A percentile compares a stretch with the other conserved stretches of the same genome.
Evolutionary conservation across 2,329 filamentous ascomycete species (phyloP).

Genomic region (Niveomyces coronatus): DNA sequence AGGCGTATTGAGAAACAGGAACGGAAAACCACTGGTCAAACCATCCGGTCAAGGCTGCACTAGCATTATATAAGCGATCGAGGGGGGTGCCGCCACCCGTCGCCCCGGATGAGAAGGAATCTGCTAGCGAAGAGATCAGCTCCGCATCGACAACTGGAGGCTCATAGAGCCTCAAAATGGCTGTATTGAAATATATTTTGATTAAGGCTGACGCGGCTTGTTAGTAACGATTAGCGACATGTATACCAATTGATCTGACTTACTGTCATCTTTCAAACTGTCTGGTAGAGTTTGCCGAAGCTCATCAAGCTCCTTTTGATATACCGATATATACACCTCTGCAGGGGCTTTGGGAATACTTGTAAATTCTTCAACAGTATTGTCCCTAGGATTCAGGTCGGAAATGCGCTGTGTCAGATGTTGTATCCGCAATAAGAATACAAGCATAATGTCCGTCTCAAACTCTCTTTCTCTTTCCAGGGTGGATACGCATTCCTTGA

Average conservation of each 20-base stretch:
- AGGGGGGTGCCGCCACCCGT: constrained; percentile 31
- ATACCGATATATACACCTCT: constrained; percentile 35
- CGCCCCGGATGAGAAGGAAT: constrained; percentile 29
- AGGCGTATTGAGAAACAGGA: constrained; percentile 31
- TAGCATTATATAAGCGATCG: constrained; percentile 39
- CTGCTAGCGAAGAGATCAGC: constrained; percentile 31
- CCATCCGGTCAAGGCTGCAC: constrained; percentile 35
- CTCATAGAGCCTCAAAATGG: constrained; percentile 35
- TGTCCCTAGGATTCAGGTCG: constrained; percentile 27
- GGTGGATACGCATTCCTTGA: constrained; percentile 38
- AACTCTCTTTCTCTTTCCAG: constrained; percentile 34
- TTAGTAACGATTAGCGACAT: neutral
- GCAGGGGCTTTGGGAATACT: constrained; percentile 29
- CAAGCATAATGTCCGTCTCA: constrained; percentile 34
- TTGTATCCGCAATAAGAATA: constrained; percentile 38
- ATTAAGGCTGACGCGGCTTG: constrained; percentile 23
- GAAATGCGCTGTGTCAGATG: constrained; percentile 40
- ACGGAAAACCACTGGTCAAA: constrained; percentile 39
- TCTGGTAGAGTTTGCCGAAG: constrained; percentile 26
- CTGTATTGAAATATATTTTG: constrained; percentile 28
- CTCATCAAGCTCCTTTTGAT: constrained; percentile 34
- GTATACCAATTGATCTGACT: no score
- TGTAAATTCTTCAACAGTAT: constrained; percentile 22
- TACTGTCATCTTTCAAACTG: constrained; percentile 28
- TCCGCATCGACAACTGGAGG: constrained; percentile 33